phyloP scores from a whole-genome alignment of 2,329 filamentous ascomycete genomes.

The Diplodia corticola region DNA sequence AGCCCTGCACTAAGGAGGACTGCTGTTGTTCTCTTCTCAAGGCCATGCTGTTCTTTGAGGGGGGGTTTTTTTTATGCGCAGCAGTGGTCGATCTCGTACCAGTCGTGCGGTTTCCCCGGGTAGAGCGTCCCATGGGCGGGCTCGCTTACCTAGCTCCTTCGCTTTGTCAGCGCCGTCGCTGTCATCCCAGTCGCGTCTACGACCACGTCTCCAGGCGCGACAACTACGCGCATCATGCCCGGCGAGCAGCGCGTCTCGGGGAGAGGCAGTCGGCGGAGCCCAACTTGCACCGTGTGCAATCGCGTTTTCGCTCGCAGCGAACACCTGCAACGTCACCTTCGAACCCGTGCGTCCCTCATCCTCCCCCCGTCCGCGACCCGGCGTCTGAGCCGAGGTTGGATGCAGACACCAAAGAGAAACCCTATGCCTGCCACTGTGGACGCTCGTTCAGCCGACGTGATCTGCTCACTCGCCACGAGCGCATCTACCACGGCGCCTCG shows the following conservation, averaged over 20 bases:
- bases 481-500: conserved; percentile 27
- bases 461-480: conserved; percentile 6
- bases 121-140: background rate
- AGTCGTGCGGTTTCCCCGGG: background rate
- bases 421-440: conserved; percentile 4
- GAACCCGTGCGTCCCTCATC: conserved; percentile 29
- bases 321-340: conserved; percentile 14
- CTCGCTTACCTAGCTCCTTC: background rate
- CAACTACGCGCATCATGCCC: background rate
- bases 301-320: conserved; percentile 8
- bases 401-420: conserved; percentile 17
- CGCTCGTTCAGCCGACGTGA: conserved; percentile 2
- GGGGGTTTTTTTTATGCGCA: background rate
- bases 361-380: conserved; percentile 9
- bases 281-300: conserved; percentile 1
- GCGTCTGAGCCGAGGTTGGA: conserved; percentile 26
- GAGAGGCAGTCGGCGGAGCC: background rate
- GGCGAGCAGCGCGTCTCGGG: background rate
- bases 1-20: conserved; percentile 69
- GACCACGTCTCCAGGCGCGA: background rate
- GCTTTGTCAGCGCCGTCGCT: background rate
- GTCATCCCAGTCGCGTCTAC: background rate
- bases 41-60: too few species aligned
- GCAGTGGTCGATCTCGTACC: background rate
- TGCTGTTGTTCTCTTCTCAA: background rate